A percentile compares a stretch with the other conserved stretches of the same genome.
Evolutionary conservation across 345 rosid genomes (phyloP).

Genomic region (Gossypium thurberi): DNA sequence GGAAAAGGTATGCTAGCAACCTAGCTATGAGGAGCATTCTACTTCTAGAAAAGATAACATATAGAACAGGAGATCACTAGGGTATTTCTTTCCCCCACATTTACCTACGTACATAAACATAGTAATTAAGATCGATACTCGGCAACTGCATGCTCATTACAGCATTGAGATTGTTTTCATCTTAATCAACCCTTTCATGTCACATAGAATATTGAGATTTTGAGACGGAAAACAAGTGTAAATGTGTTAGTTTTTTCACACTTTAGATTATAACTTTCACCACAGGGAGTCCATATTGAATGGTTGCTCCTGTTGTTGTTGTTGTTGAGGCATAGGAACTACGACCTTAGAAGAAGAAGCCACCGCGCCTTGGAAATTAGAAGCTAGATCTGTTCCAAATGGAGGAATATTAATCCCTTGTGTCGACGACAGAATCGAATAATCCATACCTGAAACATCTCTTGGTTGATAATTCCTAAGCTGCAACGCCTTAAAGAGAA

Average conservation of each 20-base stretch:
- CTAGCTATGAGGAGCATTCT: not conserved
- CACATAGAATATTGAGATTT: slow-evolving; percentile 9
- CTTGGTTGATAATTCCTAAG: slow-evolving; percentile 49
- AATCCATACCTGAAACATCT: slow-evolving; percentile 30
- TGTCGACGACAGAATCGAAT: slow-evolving; percentile 32
- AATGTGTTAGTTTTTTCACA: slow-evolving; percentile 18
- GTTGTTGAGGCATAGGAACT: slow-evolving; percentile 28
- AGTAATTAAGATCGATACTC: not conserved
- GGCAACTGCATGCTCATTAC: not conserved
- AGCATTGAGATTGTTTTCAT: not conserved
- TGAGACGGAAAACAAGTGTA: slow-evolving; percentile 12
- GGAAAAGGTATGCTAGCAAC: not conserved
- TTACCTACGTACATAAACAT: not conserved
- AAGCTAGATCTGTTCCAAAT: slow-evolving; percentile 24
- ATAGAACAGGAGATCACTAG: not conserved
- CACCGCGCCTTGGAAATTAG: slow-evolving; percentile 43
- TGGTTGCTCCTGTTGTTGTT: slow-evolving; percentile 63
- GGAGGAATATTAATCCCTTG: slow-evolving; percentile 28
- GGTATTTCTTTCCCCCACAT: not conserved
- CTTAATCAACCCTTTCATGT: not conserved
- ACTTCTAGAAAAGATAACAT: not conserved
- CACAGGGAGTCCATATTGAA: slow-evolving; percentile 77
- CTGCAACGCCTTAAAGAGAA: slow-evolving; percentile 82
- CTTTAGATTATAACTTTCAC: slow-evolving; percentile 31
- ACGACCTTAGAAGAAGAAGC: slow-evolving; percentile 54